A percentile compares a stretch with the other conserved stretches of the same genome.
Evolutionary conservation across 768 basidiomycete species (phyloP).

Genomic region (Asterophora lycoperdoides): DNA sequence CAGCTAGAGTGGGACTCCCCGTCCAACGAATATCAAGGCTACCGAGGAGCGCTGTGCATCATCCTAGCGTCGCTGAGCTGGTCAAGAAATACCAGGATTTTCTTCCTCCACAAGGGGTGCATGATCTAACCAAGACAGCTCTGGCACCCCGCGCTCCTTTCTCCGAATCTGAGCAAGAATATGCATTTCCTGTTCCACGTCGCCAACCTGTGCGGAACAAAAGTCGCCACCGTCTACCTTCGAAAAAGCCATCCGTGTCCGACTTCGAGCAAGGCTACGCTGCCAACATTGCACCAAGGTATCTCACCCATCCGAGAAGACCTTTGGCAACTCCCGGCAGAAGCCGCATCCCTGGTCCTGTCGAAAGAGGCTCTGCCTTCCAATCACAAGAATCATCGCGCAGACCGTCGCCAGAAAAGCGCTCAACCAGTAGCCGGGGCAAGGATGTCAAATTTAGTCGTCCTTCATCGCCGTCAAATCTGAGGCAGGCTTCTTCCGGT

Average conservation of each 20-base stretch:
- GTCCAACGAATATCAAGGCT: slow-evolving; percentile 49
- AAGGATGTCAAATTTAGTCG: slow-evolving; percentile 41
- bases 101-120: slow-evolving; percentile 66
- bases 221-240: slow-evolving; percentile 45
- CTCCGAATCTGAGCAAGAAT: slow-evolving; percentile 83
- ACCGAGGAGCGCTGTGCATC: slow-evolving; percentile 53
- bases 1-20: slow-evolving; percentile 20
- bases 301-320: slow-evolving; percentile 54
- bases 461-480: slow-evolving; percentile 42
- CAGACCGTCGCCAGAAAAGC: slow-evolving; percentile 72
- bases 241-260: slow-evolving; percentile 60
- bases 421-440: slow-evolving; percentile 29
- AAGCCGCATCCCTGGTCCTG: slow-evolving; percentile 54
- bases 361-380: slow-evolving; percentile 31
- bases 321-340: slow-evolving; percentile 30
- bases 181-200: slow-evolving; percentile 31
- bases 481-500: slow-evolving; percentile 25
- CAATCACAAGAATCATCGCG: slow-evolving; percentile 64
- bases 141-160: slow-evolving; percentile 53
- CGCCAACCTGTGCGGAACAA: slow-evolving; percentile 43
- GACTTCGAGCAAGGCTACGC: slow-evolving; percentile 93
- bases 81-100: slow-evolving; percentile 80
- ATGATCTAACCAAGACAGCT: slow-evolving; percentile 69
- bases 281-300: slow-evolving; percentile 82
- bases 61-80: slow-evolving; percentile 77